A percentile compares a stretch with the other conserved stretches of the same genome.
phyloP scores from a whole-genome alignment of 2,329 filamentous ascomycete genomes.

The Tolypocladium tundrense region DNA sequence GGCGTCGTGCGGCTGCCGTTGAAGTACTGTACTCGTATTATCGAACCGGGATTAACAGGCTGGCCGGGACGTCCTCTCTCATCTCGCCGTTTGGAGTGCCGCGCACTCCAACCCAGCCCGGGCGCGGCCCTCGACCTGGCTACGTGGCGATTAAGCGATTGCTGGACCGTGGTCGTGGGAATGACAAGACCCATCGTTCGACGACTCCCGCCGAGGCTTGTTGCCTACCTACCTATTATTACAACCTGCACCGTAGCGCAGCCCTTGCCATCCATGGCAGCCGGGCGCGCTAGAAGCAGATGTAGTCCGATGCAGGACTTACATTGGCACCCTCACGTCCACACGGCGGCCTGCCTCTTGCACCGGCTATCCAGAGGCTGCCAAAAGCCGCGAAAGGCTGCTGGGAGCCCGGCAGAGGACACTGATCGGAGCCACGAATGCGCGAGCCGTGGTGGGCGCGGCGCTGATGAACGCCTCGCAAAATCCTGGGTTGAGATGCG shows the following conservation, averaged over 20 bases:
- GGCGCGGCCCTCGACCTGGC: not conserved
- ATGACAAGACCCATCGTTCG: not conserved
- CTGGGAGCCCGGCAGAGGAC: not conserved
- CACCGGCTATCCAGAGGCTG: not conserved
- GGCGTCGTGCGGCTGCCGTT: not conserved
- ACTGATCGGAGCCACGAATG: not conserved
- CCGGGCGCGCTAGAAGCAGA: not conserved
- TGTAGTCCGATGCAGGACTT: not conserved
- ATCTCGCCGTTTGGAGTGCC: not conserved
- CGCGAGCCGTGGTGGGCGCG: not conserved
- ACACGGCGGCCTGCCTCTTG: not conserved
- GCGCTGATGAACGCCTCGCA: constrained; percentile 18
- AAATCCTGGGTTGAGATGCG: constrained; percentile 26
- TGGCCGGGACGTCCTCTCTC: not conserved
- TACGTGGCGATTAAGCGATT: not conserved
- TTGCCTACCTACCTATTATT: not conserved
- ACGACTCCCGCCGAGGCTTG: not conserved
- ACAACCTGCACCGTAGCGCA: not conserved
- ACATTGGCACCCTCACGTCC: not conserved
- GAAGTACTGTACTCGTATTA: not conserved
- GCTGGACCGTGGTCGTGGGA: not conserved
- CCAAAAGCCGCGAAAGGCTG: not conserved
- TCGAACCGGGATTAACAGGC: not conserved
- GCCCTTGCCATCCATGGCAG: not conserved
- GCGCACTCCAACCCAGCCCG: not conserved